phyloP scores from a whole-genome alignment of 441 rosid genomes.

The Kokia cookei region DNA sequence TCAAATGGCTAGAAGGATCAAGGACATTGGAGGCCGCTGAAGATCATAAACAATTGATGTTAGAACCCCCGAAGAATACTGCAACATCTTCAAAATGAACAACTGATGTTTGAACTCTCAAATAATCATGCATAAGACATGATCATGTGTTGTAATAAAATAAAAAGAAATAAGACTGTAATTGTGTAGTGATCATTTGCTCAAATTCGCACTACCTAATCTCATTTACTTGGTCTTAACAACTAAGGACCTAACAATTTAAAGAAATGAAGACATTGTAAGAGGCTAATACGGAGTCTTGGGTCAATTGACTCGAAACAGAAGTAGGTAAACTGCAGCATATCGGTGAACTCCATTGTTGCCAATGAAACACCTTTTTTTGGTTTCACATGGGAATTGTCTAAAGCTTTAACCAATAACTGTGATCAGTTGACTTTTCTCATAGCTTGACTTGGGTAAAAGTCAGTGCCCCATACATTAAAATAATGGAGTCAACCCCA shows the following conservation, averaged over 20 bases:
- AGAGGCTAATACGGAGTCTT: background rate
- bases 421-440: slow-evolving; percentile 4
- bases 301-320: background rate
- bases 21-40: slow-evolving; percentile 2
- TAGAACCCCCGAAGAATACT: background rate
- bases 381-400: background rate
- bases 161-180: too few relatives aligned
- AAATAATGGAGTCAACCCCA: background rate
- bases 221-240: background rate
- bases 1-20: slow-evolving; percentile 19
- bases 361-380: background rate
- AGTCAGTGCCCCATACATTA: background rate
- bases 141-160: background rate
- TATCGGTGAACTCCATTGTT: background rate
- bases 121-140: background rate
- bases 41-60: background rate
- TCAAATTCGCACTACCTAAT: too few relatives aligned
- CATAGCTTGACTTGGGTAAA: background rate
- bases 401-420: background rate
- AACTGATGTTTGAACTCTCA: background rate
- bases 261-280: background rate
- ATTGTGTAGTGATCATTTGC: too few relatives aligned
- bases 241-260: background rate
- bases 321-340: background rate
- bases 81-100: background rate